Evolutionary conservation across 2,329 filamentous ascomycete species (phyloP), one percentile per base, ranked within the genome.

Genomic region (Cercospora sp.): DNA sequence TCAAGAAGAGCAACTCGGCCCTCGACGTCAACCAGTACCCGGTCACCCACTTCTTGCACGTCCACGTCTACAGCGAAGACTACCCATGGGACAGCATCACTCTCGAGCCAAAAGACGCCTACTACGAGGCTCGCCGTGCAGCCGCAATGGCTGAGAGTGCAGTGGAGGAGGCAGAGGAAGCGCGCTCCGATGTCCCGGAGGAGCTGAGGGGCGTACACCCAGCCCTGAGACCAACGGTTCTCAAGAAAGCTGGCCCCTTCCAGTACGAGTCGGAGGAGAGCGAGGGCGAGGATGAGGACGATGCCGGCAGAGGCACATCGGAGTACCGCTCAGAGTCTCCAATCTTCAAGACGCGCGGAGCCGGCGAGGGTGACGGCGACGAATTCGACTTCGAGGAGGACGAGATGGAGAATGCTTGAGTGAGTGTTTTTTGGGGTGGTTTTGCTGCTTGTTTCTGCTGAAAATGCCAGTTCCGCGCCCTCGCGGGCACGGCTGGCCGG

Each of bases 41-140:
- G 0, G 77, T 84, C 34, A 63, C 75, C 3, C 83, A 84, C 72
- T 75, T 85, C 61, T 84, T 83, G 0, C 84, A 82, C 71, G 77
- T 76, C 12, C 75, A 78, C 10, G 77, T 86, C 53, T 73, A 77
- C n/a, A 73, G 74, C 18, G 71, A 72, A 66, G 78, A 84, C 73
- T 75, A 82, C 72, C 82, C 81, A 0, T 84, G 82, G 80, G 63
- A 51, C 61, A 10, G 21, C 21, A 21, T 34, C 18, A 53, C 55
- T 12, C 49, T 65, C 34, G 63, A 68, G 49, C 40, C 57, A 10
- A 28, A 18, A 5, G 58, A 18, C n/a, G 26, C 13, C 8, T 24
- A 32, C 18, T 34, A 60, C 8, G 55, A 66, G 9, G 64, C 51
- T 9, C 55, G 59, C 28, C 32, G 32, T 40, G 16, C 32, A 21